phyloP scores from a whole-genome alignment of 768 basidiomycete genomes.

The Baorangia bicolor region DNA sequence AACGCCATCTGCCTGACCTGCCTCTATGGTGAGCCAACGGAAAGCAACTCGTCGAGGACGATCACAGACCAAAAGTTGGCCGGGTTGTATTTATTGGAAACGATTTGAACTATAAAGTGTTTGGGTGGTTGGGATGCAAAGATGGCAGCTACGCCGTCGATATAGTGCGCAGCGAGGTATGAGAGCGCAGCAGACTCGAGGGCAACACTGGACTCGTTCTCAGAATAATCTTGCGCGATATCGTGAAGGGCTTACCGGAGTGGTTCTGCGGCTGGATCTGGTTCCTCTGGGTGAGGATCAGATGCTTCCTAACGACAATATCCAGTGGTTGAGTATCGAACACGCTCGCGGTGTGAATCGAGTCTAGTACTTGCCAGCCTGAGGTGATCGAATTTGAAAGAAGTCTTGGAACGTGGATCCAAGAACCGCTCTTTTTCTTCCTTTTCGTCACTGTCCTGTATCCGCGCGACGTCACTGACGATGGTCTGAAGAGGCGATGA shows the following conservation, averaged over 20 bases:
- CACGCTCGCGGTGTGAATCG: neutral
- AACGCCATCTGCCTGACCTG: slow-evolving; percentile 96
- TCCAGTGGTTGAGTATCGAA: neutral
- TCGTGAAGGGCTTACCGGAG: slow-evolving; percentile 56
- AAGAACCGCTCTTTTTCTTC: slow-evolving; percentile 67
- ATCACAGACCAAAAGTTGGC: slow-evolving; percentile 80
- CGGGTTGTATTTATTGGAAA: slow-evolving; percentile 96
- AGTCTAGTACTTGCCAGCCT: slow-evolving; percentile 61
- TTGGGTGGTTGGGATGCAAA: slow-evolving; percentile 53
- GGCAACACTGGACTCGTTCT: slow-evolving; percentile 47
- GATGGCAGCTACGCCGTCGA: slow-evolving; percentile 73
- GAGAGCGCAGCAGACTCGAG: slow-evolving; percentile 64
- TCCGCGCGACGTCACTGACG: slow-evolving; percentile 69
- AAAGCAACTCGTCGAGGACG: neutral
- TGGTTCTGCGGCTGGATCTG: slow-evolving; percentile 64
- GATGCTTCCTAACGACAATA: slow-evolving; percentile 62
- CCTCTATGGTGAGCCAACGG: neutral
- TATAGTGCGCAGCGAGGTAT: slow-evolving; percentile 81
- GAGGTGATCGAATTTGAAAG: slow-evolving; percentile 84
- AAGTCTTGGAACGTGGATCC: slow-evolving; percentile 77
- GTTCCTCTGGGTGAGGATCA: slow-evolving; percentile 62
- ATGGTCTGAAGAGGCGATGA: slow-evolving; percentile 56
- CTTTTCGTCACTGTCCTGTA: slow-evolving; percentile 41
- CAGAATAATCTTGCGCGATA: neutral
- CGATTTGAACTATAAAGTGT: slow-evolving; percentile 72